Percentiles rank a stretch among this genome's conserved stretches.
phyloP scores from a whole-genome alignment of 352 stramenopile species.

The Phytophthora tentaculata region DNA sequence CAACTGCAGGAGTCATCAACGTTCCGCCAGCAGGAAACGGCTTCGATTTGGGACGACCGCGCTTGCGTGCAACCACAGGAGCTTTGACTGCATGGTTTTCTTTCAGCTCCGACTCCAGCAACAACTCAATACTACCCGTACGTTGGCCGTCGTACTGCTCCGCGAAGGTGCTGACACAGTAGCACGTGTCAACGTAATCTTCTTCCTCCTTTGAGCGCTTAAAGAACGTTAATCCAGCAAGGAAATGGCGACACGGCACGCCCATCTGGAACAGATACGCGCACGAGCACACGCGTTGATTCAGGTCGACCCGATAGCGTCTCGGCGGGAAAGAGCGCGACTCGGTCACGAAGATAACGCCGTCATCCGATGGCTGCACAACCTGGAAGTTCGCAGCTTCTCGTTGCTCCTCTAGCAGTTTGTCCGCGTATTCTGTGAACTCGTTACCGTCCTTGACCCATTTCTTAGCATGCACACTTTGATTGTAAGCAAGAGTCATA shows the following conservation, averaged over 20 bases:
- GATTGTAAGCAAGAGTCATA: constrained; percentile 38
- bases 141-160: constrained; percentile 34
- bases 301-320: constrained; percentile 41
- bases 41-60: constrained; percentile 41
- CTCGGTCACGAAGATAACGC: constrained; percentile 40
- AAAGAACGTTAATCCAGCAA: constrained; percentile 36
- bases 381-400: constrained; percentile 46
- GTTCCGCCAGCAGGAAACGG: constrained; percentile 13
- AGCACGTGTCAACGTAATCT: constrained; percentile 31
- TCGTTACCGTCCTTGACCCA: constrained; percentile 29
- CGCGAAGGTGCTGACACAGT: constrained; percentile 31
- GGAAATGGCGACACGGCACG: constrained; percentile 41
- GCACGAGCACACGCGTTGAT: constrained; percentile 39
- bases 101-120: constrained; percentile 41
- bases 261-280: constrained; percentile 44
- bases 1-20: constrained; percentile 16
- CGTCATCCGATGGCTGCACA: constrained; percentile 38
- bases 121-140: constrained; percentile 36
- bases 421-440: constrained; percentile 34
- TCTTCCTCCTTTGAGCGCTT: constrained; percentile 31
- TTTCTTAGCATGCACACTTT: constrained; percentile 31
- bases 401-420: constrained; percentile 34
- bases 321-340: constrained; percentile 43
- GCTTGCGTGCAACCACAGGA: constrained; percentile 37
- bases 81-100: constrained; percentile 37